Percentiles rank a stretch among this genome's conserved stretches.
Evolutionary conservation across 169 alveolate species (phyloP).

Genomic region (Condylostoma magnum): DNA sequence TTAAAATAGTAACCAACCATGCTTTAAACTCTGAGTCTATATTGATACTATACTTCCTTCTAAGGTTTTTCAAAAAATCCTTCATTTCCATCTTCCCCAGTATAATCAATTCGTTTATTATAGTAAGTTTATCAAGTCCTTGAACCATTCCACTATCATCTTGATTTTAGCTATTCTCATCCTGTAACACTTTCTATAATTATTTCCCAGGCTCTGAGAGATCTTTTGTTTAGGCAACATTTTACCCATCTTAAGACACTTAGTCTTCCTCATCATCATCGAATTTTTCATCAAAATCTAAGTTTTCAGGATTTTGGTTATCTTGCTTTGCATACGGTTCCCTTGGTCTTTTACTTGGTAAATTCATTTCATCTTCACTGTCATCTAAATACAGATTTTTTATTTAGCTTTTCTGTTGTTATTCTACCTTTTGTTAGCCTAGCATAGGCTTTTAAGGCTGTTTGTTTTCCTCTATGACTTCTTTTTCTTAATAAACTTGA

Average conservation of each 20-base stretch:
- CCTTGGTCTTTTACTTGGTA: slow-evolving; percentile 1
- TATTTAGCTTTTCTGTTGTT: neutral
- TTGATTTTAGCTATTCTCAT: neutral
- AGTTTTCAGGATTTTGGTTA: neutral
- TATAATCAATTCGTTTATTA: slow-evolving; percentile 7
- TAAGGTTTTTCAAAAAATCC: neutral
- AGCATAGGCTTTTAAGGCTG: neutral
- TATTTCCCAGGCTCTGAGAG: slow-evolving; percentile 3
- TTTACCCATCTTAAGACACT: neutral
- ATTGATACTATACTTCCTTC: slow-evolving; percentile 18
- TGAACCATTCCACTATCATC: slow-evolving; percentile 11
- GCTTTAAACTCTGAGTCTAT: neutral
- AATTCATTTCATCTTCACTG: slow-evolving; percentile 14
- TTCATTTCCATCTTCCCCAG: neutral
- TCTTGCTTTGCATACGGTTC: neutral
- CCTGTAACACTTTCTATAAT: slow-evolving; percentile 4
- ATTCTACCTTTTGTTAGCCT: neutral
- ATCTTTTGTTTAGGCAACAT: neutral
- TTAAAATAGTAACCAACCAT: neutral
- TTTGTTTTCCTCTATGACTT: neutral
- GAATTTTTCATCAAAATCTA: slow-evolving; percentile 17
- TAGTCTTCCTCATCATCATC: slow-evolving; percentile 24
- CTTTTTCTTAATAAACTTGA: neutral
- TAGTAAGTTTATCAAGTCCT: slow-evolving; percentile 1
- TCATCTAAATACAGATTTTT: slow-evolving; percentile 22